Base-by-base conservation (phyloP, 2,329 filamentous ascomycete species). In the Colletotrichum sp. region DNA sequence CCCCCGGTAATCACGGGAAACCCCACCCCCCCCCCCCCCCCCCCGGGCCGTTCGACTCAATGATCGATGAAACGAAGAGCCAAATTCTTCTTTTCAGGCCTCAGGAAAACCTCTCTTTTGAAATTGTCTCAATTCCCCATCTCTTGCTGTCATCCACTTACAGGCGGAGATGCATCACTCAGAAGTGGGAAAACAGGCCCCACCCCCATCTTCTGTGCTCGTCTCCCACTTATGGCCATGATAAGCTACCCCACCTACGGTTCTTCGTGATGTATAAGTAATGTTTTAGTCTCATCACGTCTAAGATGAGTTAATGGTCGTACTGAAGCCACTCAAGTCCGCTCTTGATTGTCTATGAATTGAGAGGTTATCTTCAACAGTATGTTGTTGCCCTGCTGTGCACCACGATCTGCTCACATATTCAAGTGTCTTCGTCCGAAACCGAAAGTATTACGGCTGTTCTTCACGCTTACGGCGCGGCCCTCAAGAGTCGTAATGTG, bases 391-490 rank as follows among this genome's bases (percentile, higher is more conserved):
- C 10, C n/a, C 3, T 1, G 21, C 24, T 8, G 0, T 16, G 8
- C 24, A 62, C 16, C 18, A 4, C 3, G 8, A 6, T 1, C 13
- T 39, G 21, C 67, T 69, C 1, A 69, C 24, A 5, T n/a, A 1
- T 9, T 5, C 1, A 6, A 69, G 67, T 69, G 83, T 90, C 76
- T 81, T 89, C 36, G 87, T 89, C 81, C 16, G 52, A 66, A 24
- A 34, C 24, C 6, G 52, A 72, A 39, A 28, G 15, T 8, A 80
- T 81, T n/a, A 71, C 81, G 9, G 28, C 63, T 8, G 73, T 76
- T 13, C 73, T 76, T 24, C 73, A 76, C 15, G 69, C 64, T 1
- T 71, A 80, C 52, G 77, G 76, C 18, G 70, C 71, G 6, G 78
- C 78, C 9, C 70, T 80, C 8, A 70, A 75, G 16, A 78, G 73